These are phyloP conservation scores for Monosporascus cannonballus DNA, from an alignment of 2,329 filamentous ascomycete genomes.

Conservation along the genomic window DNA sequence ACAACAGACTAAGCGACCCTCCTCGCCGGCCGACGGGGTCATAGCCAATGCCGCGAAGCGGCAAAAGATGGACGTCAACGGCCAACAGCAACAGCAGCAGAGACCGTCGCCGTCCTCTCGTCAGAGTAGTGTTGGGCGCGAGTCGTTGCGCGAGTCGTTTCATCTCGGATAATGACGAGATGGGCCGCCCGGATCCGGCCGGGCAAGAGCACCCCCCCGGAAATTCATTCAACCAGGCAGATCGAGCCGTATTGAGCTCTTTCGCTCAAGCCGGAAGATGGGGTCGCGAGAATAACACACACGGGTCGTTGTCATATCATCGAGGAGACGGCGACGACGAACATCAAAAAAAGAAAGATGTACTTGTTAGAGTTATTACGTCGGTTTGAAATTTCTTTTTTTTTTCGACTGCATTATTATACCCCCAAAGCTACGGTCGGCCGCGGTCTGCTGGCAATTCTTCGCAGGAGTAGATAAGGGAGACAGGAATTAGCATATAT, in stretches of 20 bases:
- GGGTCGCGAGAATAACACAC: neutral
- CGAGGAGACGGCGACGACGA: neutral
- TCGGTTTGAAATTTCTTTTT: neutral
- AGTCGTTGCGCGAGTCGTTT: neutral
- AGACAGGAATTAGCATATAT: too few species aligned
- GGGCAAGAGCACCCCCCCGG: too few species aligned
- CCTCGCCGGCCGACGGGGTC: neutral
- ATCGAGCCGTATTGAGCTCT: too few species aligned
- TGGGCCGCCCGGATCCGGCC: too few species aligned
- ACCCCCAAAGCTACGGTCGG: neutral
- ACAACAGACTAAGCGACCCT: neutral
- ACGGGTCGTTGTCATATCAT: neutral
- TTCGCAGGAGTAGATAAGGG: too few species aligned
- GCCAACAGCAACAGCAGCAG: neutral
- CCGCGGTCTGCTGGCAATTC: too few species aligned
- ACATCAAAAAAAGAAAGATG: neutral
- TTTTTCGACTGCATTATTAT: neutral
- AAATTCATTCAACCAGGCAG: too few species aligned
- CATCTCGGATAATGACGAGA: too few species aligned
- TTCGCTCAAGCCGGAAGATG: too few species aligned
- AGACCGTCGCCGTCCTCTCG: neutral
- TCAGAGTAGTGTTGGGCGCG: neutral
- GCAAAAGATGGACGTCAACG: neutral
- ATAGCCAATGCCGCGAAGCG: neutral
- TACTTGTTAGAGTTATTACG: constrained; percentile 1